Conservation (phyloP, 345 rosid species). For the Populus tremula region DNA sequence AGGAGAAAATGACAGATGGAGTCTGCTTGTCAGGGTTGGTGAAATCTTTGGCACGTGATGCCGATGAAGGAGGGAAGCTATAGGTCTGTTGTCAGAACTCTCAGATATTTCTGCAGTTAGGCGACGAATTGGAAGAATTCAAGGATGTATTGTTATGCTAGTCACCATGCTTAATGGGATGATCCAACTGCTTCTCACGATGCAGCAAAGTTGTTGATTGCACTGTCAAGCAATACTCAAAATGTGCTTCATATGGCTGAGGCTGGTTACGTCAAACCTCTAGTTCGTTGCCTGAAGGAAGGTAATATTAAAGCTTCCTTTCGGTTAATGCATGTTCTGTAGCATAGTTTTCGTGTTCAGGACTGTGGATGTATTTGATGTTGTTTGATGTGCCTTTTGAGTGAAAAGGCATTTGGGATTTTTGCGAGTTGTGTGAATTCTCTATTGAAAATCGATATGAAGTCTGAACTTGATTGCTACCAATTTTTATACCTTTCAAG, state of each 20-base stretch:
- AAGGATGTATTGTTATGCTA: conserved; percentile 68
- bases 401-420: not conserved
- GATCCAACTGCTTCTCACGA: conserved; percentile 49
- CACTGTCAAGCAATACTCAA: conserved; percentile 60
- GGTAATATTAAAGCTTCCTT: conserved; percentile 33
- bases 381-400: conserved; percentile 3
- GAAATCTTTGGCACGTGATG: conserved; percentile 56
- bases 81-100: conserved; percentile 53
- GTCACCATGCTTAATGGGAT: conserved; percentile 52
- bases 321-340: not conserved
- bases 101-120: conserved; percentile 48
- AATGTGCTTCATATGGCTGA: conserved; percentile 79
- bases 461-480: not conserved
- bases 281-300: conserved; percentile 52
- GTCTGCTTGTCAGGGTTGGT: conserved; percentile 45
- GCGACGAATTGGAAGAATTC: conserved; percentile 57
- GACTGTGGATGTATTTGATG: not conserved
- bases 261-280: conserved; percentile 71
- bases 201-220: conserved; percentile 52
- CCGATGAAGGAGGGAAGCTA: conserved; percentile 59
- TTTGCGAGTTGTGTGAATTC: not conserved
- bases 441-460: not conserved
- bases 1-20: conserved; percentile 64
- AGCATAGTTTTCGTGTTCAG: not conserved
- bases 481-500: not conserved